Evolutionary conservation across 257 asterid species (phyloP), one percentile per base, ranked within the genome.

Genomic region (Nicotiana tabacum): DNA sequence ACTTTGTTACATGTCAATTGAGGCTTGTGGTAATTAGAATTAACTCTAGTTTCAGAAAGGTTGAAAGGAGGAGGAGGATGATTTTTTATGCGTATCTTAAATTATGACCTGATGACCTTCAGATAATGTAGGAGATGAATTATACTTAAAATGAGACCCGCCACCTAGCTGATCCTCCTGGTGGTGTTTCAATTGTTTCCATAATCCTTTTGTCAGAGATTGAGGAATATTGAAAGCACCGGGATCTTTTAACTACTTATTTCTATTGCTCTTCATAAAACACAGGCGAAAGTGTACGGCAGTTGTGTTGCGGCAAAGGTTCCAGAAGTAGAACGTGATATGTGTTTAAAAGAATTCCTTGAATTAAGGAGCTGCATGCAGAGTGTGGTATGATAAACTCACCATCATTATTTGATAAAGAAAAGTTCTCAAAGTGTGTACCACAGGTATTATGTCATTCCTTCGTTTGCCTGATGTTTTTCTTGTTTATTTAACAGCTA

Each of bases 211-310:
- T 53, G 62, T 35, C 33, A 48, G 78, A n/a, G 46, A 64, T 81
- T 79, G 35, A 61, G 68, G 74, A 48, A 21, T 58, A 43, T 74
- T 17, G 53, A 32, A 69, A 58, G 51, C 27, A 29, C 46, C 32
- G 11, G 32, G 57, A 27, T 76, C 24, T 51, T 72, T 72, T 69
- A 30, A 69, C 66, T 66, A 12, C 53, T 81, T 46, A 15, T 81
- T 51, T 13, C 43, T 65, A 6, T 32, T 46, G 21, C 48, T 81
- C 33, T 65, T 78, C 56, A 58, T 78, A 39, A 53, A 56, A 77
- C 87, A 82, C 83, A 96, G 99, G 97, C 94, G 68, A 94, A 93
- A 89, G 92, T 86, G 60, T 96, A 94, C 24, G 97, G 98, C 58
- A 88, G 86, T 78, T 96, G 99, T 89, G 95, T 94, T 86, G 92